Conservation (phyloP, 805 yeast species). For the Candida anglica region DNA sequence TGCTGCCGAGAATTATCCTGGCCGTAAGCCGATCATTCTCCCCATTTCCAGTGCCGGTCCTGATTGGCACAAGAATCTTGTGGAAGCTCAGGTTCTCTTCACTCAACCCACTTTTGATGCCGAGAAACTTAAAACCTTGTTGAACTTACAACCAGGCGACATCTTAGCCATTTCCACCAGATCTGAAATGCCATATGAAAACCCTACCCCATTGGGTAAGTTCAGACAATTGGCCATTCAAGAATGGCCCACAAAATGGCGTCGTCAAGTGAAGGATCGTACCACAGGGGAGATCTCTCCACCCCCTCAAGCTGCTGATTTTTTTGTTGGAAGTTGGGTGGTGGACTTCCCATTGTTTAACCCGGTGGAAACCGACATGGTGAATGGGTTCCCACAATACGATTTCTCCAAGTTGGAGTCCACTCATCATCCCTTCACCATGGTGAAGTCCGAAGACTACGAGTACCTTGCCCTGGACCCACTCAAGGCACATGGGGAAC, state of each 20-base stretch:
- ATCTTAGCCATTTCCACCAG: constrained; percentile 78
- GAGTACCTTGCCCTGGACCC: constrained; percentile 52
- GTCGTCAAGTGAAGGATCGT: constrained; percentile 25
- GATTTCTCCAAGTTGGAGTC: constrained; percentile 48
- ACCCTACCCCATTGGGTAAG: constrained; percentile 92
- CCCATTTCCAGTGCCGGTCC: constrained; percentile 47
- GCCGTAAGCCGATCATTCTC: constrained; percentile 55
- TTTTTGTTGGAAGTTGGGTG: constrained; percentile 76
- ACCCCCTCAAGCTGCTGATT: no score
- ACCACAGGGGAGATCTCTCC: constrained; percentile 7
- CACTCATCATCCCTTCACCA: constrained; percentile 97
- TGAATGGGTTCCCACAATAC: constrained; percentile 57
- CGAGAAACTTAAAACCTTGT: constrained; percentile 10
- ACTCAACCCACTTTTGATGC: constrained; percentile 12
- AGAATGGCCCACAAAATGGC: constrained; percentile 48
- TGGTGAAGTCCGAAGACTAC: constrained; percentile 74
- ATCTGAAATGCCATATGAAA: constrained; percentile 68
- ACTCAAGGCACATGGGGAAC: constrained; percentile 74
- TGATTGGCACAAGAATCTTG: constrained; percentile 42
- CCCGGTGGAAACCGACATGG: constrained; percentile 49
- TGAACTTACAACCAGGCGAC: constrained; percentile 62
- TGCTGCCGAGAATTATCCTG: constrained; percentile 43
- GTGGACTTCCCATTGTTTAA: constrained; percentile 90
- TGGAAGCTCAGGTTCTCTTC: constrained; percentile 23
- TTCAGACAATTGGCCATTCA: constrained; percentile 72